Base-by-base conservation (phyloP, 2,329 filamentous ascomycete genomes). In the Epicoccum nigrum region DNA sequence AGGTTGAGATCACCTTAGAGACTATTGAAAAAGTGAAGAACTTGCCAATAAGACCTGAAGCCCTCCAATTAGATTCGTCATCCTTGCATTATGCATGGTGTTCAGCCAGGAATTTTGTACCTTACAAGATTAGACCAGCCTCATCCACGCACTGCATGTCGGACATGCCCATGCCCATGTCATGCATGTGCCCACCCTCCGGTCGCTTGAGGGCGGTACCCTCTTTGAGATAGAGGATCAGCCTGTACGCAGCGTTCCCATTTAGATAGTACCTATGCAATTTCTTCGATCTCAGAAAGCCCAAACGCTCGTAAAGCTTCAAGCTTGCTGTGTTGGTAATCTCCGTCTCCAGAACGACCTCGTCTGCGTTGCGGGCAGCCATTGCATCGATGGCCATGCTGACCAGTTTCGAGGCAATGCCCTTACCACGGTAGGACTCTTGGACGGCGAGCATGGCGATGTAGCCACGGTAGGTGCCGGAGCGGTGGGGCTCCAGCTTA, bases 381-480 rank as follows among this genome's bases (percentile, higher is more conserved):
- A 99, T 99, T 57, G 89, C 88, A 62, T 96, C 91, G 57, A 99
- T 92, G 16, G 92, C 92, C 79, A 86, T 86, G 57, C 87, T 85
- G n/a, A 99, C 94, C 8, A 99, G 81, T 32, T 86, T 86, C 0
- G 92, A 96, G 6, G 76, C 94, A 52, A 99, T 92, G 1, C 94
- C 93, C 58, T 86, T 84, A 5, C 92, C 92, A 17, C 94, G 86
- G 66, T 90, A 88, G 20, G 86, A 79, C 31, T 90, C 85, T 34
- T 87, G 85, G 4, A 96, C 92, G n/a, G 94, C 94, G 33, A 99
- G 82, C 94, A 99, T 99, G 68, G 94, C 94, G 63, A 99, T 97
- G 76, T 99, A 99, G 50, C 94, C 94, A 56, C 94, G 85, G 58
- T 92, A 81, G 1, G 92, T 92, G 58, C 93, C 92, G 5, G 88